A percentile compares a stretch with the other conserved stretches of the same genome.
Evolutionary conservation across 2,329 filamentous ascomycete genomes (phyloP).

Genomic region (Hymenoscyphus repandus): DNA sequence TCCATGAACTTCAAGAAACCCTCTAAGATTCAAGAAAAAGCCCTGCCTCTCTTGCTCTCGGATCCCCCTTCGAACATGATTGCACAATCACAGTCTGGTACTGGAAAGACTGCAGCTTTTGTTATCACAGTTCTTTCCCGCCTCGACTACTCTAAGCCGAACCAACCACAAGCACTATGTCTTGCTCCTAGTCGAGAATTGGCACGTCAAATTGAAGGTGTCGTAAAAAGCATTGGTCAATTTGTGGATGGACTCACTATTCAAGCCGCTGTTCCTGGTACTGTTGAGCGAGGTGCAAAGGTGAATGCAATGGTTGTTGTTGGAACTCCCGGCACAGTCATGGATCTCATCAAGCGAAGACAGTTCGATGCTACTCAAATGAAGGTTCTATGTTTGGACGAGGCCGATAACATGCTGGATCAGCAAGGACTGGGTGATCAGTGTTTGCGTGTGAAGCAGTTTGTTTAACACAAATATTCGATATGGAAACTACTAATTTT

Average conservation of each 20-base stretch:
- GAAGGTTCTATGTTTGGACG: slow-evolving; percentile 84
- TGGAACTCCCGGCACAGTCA: slow-evolving; percentile 88
- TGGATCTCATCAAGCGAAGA: slow-evolving; percentile 75
- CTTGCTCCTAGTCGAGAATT: slow-evolving; percentile 92
- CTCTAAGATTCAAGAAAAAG: slow-evolving; percentile 96
- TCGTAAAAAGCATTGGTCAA: slow-evolving; percentile 76
- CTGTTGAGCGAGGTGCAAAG: slow-evolving; percentile 60
- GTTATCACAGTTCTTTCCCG: slow-evolving; percentile 87
- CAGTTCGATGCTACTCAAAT: slow-evolving; percentile 68
- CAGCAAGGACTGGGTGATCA: slow-evolving; percentile 93
- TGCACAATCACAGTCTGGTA: slow-evolving; percentile 98
- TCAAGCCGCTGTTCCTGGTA: slow-evolving; percentile 77
- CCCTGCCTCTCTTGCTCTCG: slow-evolving; percentile 79
- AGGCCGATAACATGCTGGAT: slow-evolving; percentile 98
- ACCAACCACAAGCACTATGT: slow-evolving; percentile 77
- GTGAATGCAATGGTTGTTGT: slow-evolving; percentile 78
- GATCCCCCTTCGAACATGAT: slow-evolving; percentile 93
- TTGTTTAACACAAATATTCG: slow-evolving; percentile 31
- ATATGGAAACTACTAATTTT: slow-evolving; percentile 13
- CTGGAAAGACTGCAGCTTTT: slow-evolving; percentile 96
- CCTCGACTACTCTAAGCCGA: slow-evolving; percentile 64
- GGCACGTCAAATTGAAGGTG: slow-evolving; percentile 86
- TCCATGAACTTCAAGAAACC: slow-evolving; percentile 88
- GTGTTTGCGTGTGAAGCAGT: slow-evolving; percentile 85
- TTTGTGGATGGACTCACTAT: slow-evolving; percentile 74